These are phyloP conservation scores for Friedmanniomyces endolithicus DNA, from an alignment of 495 filamentous ascomycete species.

Conservation along the genomic window DNA sequence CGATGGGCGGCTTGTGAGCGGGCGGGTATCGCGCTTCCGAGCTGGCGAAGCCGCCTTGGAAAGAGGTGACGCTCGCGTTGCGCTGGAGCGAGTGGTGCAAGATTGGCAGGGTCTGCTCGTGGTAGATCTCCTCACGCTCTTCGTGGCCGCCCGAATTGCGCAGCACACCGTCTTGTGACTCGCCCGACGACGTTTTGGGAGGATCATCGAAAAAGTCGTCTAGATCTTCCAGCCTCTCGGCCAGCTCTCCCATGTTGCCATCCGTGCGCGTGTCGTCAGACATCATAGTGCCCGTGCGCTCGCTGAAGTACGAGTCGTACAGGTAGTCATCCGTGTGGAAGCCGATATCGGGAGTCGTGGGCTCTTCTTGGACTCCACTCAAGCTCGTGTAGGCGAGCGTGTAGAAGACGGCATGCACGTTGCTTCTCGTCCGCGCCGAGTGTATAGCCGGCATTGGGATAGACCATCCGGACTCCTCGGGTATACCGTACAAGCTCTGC, in stretches of 20 bases:
- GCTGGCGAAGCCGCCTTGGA: conserved; percentile 81
- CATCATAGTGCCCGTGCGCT: conserved; percentile 77
- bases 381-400: conserved; percentile 52
- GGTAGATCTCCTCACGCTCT: conserved; percentile 74
- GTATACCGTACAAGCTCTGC: conserved; percentile 90
- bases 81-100: conserved; percentile 66
- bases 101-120: conserved; percentile 86
- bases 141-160: conserved; percentile 32
- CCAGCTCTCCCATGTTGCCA: conserved; percentile 69
- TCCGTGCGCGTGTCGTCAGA: conserved; percentile 71
- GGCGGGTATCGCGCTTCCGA: conserved; percentile 38
- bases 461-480: conserved; percentile 90
- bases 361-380: conserved; percentile 32
- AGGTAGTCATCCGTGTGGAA: conserved; percentile 84
- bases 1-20: conserved; percentile 42
- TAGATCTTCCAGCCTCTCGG: conserved; percentile 79
- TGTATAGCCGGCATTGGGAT: conserved; percentile 86
- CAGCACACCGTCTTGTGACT: not conserved
- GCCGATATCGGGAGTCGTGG: conserved; percentile 71
- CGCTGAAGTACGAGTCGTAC: conserved; percentile 62
- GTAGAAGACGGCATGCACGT: conserved; percentile 95
- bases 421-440: conserved; percentile 67
- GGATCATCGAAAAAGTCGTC: conserved; percentile 57
- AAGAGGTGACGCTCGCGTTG: conserved; percentile 60
- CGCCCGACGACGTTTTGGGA: not conserved